Evolutionary conservation across 257 asterid genomes (phyloP), one percentile per base, ranked within the genome.

Genomic region (Jacaranda copaia): DNA sequence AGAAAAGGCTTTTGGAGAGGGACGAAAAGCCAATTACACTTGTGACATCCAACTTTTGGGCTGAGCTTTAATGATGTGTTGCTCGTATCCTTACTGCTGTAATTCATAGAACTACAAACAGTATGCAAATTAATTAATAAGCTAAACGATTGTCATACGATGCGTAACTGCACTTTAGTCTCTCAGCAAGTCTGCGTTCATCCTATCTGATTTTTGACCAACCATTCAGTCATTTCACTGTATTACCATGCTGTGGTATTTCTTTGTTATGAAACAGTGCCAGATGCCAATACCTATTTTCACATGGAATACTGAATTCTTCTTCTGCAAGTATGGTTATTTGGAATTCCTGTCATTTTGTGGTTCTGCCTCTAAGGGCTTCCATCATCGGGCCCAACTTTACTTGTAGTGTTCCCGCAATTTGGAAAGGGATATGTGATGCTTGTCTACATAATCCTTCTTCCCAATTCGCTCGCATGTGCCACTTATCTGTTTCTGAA

Each of bases 91-190:
- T 25, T 2, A 25, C 32, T 25, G 32, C 32, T 25, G 32, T 25
- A 25, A 25, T 25, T 2, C 32, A 25, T 25, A 25, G 32, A 25
- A 25, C 32, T 25, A 25, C 32, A 25, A 35, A n/a, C 35, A 12
- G 18, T 8, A 65, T 79, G 70, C 66, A 36, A 57, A 38, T 36
- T 64, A 35, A 25, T 40, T 63, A 7, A 58, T 16, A 13, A 16
- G 70, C 70, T 73, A 19, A 66, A 53, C n/a, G 12, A 42, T 5
- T 25, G 14, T 51, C n/a, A 56, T 20, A 57, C 49, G 56, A 43
- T 42, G 13, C 43, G 65, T 75, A 18, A 59, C 63, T 62, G 20
- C 68, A 61, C 38, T 57, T 20, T 62, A 56, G 49, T 13, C 15
- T 25, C 32, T 53, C 32, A 19, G 12, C 74, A n/a, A 48, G n/a